Evolutionary conservation across 139 green algal genomes (phyloP).

Genomic region (Deuterostichococcus epilithicus): DNA sequence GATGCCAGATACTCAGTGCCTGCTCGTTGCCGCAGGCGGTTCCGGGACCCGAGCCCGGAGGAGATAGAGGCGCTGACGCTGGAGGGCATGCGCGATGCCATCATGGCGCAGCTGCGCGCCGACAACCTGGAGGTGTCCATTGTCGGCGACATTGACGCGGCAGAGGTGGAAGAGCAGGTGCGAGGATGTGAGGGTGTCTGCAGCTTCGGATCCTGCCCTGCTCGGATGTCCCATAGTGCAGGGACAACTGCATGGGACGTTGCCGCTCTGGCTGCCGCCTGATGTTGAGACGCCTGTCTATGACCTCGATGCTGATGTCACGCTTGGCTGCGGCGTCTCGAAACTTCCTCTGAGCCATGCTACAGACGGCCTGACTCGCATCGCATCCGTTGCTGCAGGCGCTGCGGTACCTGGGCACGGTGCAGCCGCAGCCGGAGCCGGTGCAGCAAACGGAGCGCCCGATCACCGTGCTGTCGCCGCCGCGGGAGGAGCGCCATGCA

Average conservation of each 20-base stretch:
- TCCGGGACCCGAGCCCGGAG: conserved; percentile 77
- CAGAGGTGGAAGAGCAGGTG: conserved; percentile 66
- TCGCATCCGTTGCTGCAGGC: conserved; percentile 28
- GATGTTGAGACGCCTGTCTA: no score
- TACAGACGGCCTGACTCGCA: no score
- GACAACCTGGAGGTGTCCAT: conserved; percentile 74
- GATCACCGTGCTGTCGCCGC: conserved; percentile 30
- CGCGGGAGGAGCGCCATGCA: conserved; percentile 40
- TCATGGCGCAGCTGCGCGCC: conserved; percentile 65
- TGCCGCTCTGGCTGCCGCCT: no score
- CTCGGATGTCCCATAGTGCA: no score
- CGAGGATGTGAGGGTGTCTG: no score
- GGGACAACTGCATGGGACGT: no score
- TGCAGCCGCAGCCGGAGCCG: conserved; percentile 20
- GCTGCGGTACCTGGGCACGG: conserved; percentile 69
- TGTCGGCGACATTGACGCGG: conserved; percentile 89
- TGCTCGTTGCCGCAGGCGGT: conserved; percentile 37
- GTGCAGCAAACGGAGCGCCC: conserved; percentile 8
- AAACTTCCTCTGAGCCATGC: no score
- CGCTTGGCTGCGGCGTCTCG: no score
- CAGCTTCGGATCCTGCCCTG: conserved; percentile 72
- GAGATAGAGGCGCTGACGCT: conserved; percentile 83
- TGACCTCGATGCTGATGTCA: no score
- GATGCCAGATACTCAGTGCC: no score
- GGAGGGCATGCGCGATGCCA: conserved; percentile 60